Conservation (phyloP, 148 eudicot species). For the Polygonum aviculare region DNA sequence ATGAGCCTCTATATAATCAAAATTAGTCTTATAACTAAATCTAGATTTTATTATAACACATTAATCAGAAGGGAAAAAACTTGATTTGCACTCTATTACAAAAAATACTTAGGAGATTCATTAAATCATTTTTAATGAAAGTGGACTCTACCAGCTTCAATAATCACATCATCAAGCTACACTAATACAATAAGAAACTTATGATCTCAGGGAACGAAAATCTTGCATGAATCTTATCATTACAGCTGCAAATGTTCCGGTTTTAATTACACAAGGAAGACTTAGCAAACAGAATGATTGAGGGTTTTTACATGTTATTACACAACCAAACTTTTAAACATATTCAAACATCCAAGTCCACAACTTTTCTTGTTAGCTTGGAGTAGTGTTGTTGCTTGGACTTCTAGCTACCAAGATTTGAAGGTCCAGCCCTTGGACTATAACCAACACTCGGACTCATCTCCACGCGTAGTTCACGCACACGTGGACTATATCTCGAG, state of each 20-base stretch:
- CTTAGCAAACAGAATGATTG: neutral
- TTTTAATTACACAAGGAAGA: neutral
- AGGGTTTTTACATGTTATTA: neutral
- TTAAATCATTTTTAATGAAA: too few species aligned
- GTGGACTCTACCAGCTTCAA: neutral
- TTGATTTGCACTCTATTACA: too few species aligned
- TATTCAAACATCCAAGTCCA: neutral
- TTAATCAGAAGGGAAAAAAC: too few species aligned
- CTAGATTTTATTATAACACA: too few species aligned
- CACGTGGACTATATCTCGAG: constrained; percentile 50
- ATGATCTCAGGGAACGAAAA: neutral
- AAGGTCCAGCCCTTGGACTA: constrained; percentile 6
- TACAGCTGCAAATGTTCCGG: neutral
- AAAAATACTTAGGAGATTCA: too few species aligned
- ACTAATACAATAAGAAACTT: neutral
- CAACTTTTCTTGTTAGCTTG: neutral
- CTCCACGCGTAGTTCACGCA: constrained; percentile 26
- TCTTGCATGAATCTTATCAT: neutral
- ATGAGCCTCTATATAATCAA: neutral
- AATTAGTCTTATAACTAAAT: neutral
- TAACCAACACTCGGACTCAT: constrained; percentile 12
- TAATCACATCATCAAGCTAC: neutral
- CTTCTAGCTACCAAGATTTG: neutral
- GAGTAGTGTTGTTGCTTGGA: neutral
- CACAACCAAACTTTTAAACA: neutral